Evolutionary conservation across 306 rosid genomes (phyloP).

Genomic region (Malus asiatica): DNA sequence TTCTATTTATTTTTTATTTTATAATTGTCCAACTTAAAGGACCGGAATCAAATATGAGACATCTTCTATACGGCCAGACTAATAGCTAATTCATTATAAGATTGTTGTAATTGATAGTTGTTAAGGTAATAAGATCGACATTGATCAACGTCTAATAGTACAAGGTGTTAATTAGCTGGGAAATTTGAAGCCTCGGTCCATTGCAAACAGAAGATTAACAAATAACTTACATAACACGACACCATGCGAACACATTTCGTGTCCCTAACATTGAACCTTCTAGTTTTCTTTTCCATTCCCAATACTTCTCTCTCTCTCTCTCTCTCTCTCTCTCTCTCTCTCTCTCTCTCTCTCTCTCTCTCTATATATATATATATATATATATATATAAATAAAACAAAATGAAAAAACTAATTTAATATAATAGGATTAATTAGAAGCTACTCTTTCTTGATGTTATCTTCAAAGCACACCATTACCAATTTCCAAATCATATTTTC

Average conservation of each 20-base stretch:
- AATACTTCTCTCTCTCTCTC: background rate
- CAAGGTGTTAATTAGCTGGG: background rate
- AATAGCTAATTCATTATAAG: too few species aligned
- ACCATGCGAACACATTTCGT: background rate
- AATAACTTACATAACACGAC: background rate
- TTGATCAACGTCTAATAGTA: background rate
- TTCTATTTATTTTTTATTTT: background rate
- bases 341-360: too few species aligned
- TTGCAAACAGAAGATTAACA: background rate
- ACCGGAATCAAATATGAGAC: background rate
- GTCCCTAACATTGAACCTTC: background rate
- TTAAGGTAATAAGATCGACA: background rate
- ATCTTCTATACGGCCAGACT: background rate
- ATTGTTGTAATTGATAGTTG: too few species aligned
- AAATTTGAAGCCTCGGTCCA: background rate
- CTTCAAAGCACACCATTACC: constrained; percentile 9
- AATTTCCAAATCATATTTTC: background rate
- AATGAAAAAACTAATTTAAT: background rate
- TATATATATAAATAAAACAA: too few species aligned
- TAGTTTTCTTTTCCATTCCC: background rate
- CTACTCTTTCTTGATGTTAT: constrained; percentile 3
- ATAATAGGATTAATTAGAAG: constrained; percentile 2
- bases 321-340: too few species aligned
- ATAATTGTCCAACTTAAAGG: background rate
- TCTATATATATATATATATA: too few species aligned